Percentiles rank a stretch among this genome's conserved stretches.
Evolutionary conservation across 139 green algal genomes (phyloP).

Genomic region (Picochlorum sp.): DNA sequence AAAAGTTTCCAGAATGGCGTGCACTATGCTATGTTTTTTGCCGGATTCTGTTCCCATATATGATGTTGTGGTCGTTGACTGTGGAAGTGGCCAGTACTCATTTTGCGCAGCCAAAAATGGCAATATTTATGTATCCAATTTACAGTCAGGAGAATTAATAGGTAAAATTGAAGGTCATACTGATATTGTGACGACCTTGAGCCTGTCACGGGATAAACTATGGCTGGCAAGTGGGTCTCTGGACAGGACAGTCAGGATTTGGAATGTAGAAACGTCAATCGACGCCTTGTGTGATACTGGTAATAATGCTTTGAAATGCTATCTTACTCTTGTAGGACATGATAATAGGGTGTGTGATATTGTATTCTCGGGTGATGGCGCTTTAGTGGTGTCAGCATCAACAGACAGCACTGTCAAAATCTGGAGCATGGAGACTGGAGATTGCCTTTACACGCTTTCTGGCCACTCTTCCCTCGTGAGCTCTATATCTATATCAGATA

Average conservation of each 20-base stretch:
- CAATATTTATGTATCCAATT: background rate
- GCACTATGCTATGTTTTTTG: background rate
- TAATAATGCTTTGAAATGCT: background rate
- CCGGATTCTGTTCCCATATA: background rate
- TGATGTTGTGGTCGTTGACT: background rate
- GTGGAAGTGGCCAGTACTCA: background rate
- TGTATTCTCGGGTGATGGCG: background rate
- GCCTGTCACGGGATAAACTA: background rate
- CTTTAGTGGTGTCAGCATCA: background rate
- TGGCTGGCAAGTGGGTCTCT: background rate
- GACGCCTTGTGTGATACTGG: background rate
- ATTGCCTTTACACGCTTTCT: background rate
- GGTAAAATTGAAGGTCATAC: background rate
- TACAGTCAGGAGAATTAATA: background rate
- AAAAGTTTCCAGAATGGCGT: background rate
- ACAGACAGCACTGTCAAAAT: background rate
- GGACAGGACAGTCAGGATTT: background rate
- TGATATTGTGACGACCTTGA: background rate
- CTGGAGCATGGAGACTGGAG: background rate
- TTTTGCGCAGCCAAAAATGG: background rate
- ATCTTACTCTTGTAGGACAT: background rate
- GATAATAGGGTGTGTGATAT: background rate
- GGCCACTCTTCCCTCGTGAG: background rate
- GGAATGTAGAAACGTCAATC: background rate
- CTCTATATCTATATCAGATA: background rate